Base-by-base conservation (phyloP, 192 early-diverging fungal genomes). In the Martensiomyces pterosporus region DNA sequence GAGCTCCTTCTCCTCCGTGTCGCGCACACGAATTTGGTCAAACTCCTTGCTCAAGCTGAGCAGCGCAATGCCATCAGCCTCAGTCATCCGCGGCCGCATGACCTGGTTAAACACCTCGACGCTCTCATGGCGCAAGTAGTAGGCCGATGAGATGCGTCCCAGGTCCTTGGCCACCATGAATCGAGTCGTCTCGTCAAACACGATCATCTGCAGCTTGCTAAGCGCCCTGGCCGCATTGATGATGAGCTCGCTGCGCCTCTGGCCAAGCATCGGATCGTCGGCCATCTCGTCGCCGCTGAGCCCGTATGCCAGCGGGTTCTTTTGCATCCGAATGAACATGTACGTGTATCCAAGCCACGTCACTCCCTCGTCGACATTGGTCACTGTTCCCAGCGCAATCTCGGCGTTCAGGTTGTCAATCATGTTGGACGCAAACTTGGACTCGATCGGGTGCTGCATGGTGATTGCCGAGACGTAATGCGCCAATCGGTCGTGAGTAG, bases 341-440 rank as follows among this genome's bases (percentile, higher is more conserved):
- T 95, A 99, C 2, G 97, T 98, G 73, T 98, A 99, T 24, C 93
- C 85, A 35, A 99, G 85, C 97, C 97, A 99, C 4, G 80, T 78
- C 8, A 96, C 89, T 9, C 88, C 97, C 71, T 99, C 97, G 55
- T 93, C 89, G 26, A 98, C 67, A 43, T 81, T 97, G 24, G 93
- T 94, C 2, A 99, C 93, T 0, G 94, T 97, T 19, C 97, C 97
- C 6, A 99, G 66, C 0, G 88, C 84, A 35, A 99, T 85, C 56
- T 99, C 97, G 25, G 97, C 97, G 61, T 99, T 99, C 38, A 99
- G 79, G 64, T 97, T 97, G 57, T 99, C 93, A 13, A 85, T 79
- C 60, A 98, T 76, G 22, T 86, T 81, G 21, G 79, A 67, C 10
- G 88, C 85, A 57, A 99, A 99, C 42, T 69, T 78, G 2, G 90